A percentile compares a stretch with the other conserved stretches of the same genome.
Evolutionary conservation across 176 grass and related monocot genomes (phyloP).

Genomic region (Lolium perenne): DNA sequence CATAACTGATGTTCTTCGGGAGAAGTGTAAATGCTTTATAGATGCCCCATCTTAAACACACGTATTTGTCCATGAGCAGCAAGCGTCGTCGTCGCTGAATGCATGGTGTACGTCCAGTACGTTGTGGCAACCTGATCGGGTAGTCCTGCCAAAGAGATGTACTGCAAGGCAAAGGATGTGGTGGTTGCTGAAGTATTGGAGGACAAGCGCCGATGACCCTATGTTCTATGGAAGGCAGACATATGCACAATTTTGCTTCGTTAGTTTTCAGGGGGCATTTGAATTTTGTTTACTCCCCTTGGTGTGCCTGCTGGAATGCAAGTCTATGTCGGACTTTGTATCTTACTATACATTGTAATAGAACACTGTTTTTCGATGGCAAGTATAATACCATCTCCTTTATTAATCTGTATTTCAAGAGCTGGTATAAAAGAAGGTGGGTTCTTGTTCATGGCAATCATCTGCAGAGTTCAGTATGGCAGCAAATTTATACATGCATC

Average conservation of each 20-base stretch:
- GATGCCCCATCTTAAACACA: not conserved
- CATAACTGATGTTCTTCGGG: not conserved
- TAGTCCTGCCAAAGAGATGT: not conserved
- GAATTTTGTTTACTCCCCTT: not conserved
- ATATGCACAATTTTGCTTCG: not conserved
- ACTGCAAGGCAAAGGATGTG: not conserved
- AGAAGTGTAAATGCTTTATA: constrained; percentile 10
- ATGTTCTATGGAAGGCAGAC: not conserved
- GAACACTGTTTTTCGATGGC: not conserved
- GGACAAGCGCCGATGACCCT: not conserved
- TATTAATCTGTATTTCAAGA: not conserved
- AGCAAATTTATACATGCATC: not conserved
- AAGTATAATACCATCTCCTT: not conserved
- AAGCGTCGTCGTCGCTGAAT: constrained; percentile 42
- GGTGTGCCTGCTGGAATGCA: not conserved
- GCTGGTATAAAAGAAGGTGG: too few relatives aligned
- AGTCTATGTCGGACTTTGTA: not conserved
- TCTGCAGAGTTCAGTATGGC: not conserved
- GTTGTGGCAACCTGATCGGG: not conserved
- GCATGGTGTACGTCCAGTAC: not conserved
- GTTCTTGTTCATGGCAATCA: too few relatives aligned
- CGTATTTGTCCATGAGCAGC: constrained; percentile 36
- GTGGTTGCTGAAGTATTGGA: not conserved
- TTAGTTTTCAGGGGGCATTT: not conserved
- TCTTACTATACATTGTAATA: not conserved